Evolutionary conservation across 2,329 filamentous ascomycete genomes (phyloP).

Genomic region (Xylariaceae sp.): DNA sequence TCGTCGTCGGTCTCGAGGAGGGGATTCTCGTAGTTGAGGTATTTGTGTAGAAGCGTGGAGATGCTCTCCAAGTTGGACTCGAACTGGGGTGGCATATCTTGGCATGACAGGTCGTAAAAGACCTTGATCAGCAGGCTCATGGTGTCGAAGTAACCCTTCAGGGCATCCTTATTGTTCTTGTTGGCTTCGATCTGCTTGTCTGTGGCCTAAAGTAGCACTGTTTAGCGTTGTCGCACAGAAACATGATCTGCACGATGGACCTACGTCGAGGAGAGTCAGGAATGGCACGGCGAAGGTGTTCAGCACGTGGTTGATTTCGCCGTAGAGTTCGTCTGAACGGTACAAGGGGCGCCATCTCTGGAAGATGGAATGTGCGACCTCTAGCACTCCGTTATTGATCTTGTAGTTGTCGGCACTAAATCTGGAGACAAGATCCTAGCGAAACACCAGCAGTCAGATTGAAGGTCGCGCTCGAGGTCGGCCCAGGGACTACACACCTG

Average conservation of each 20-base stretch:
- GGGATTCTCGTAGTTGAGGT: conserved; percentile 85
- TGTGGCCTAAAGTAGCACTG: conserved; percentile 49
- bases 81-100: conserved; percentile 91
- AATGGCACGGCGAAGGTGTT: conserved; percentile 81
- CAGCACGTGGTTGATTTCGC: conserved; percentile 95
- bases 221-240: conserved; percentile 2
- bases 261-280: conserved; percentile 72
- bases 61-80: conserved; percentile 82
- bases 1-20: conserved; percentile 83
- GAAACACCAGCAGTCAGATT: conserved; percentile 4
- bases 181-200: conserved; percentile 73
- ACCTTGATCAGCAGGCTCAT: conserved; percentile 88
- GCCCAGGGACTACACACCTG: conserved; percentile 50
- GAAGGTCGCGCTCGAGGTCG: not conserved
- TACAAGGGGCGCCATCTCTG: conserved; percentile 93
- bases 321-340: conserved; percentile 86
- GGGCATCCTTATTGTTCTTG: conserved; percentile 67
- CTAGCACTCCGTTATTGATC: conserved; percentile 89
- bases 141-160: conserved; percentile 78
- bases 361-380: conserved; percentile 98
- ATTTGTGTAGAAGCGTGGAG: conserved; percentile 81
- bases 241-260: conserved; percentile 16
- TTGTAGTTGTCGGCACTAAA: conserved; percentile 78
- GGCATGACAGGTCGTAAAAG: conserved; percentile 94
- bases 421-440: conserved; percentile 79